phyloP scores from a whole-genome alignment of 176 grass and related monocot species.

The Musa troglodytarum region DNA sequence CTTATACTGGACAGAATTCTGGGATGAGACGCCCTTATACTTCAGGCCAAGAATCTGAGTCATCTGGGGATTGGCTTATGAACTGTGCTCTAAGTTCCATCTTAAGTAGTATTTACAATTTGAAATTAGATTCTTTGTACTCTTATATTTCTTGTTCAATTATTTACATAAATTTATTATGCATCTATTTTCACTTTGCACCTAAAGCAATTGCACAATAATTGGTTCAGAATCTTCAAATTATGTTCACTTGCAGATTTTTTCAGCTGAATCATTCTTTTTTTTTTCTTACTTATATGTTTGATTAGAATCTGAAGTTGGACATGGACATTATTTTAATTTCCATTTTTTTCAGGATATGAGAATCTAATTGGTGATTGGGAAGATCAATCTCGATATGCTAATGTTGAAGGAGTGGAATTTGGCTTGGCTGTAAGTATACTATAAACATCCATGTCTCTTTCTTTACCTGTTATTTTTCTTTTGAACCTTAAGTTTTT shows the following conservation, averaged over 20 bases:
- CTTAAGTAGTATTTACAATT: no score
- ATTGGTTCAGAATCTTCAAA: not conserved
- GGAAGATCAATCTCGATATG: constrained; percentile 46
- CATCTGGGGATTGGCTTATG: no score
- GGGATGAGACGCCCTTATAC: no score
- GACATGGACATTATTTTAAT: not conserved
- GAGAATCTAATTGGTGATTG: constrained; percentile 57
- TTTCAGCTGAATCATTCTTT: not conserved
- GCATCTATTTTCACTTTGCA: no score
- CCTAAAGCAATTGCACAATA: not conserved
- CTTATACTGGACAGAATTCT: no score
- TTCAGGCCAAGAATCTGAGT: no score
- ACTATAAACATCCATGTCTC: constrained; percentile 18
- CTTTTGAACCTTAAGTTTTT: constrained; percentile 16
- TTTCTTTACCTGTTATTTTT: constrained; percentile 15
- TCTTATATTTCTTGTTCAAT: no score
- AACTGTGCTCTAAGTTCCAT: no score
- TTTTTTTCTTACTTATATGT: not conserved
- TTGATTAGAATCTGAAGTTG: not conserved
- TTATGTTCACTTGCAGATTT: not conserved
- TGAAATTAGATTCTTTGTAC: no score
- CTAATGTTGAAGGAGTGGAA: constrained; percentile 65
- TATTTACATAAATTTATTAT: no score
- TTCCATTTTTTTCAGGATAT: constrained; percentile 33
- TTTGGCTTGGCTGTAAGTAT: constrained; percentile 49